phyloP scores from a whole-genome alignment of 2,329 filamentous ascomycete species.

The Berkeleyomyces basicola region DNA sequence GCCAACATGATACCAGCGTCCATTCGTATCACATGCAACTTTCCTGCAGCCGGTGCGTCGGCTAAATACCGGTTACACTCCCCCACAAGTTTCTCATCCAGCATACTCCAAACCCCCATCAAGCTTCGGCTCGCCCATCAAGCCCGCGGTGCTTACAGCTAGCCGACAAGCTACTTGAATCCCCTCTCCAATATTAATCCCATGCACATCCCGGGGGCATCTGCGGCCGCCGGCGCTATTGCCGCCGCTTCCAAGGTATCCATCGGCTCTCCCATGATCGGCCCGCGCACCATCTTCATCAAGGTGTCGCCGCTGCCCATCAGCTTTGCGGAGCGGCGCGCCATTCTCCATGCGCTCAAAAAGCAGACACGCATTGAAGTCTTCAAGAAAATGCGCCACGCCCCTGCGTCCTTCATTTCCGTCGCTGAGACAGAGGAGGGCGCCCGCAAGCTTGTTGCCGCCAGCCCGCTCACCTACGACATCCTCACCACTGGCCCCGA shows the following conservation, averaged over 20 bases:
- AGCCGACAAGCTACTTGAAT: too few relatives aligned
- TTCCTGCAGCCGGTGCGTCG: not conserved
- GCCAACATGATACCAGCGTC: too few relatives aligned
- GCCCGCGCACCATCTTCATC: slow-evolving; percentile 19
- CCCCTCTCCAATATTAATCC: too few relatives aligned
- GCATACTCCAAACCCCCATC: not conserved
- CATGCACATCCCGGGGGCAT: not conserved
- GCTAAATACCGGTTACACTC: slow-evolving; percentile 4
- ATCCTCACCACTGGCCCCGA: slow-evolving; percentile 17
- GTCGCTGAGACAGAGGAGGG: slow-evolving; percentile 27
- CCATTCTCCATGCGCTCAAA: slow-evolving; percentile 35
- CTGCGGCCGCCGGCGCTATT: not conserved
- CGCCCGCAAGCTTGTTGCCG: slow-evolving; percentile 24
- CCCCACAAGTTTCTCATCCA: not conserved
- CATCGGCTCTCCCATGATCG: not conserved
- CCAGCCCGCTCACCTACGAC: slow-evolving; percentile 32
- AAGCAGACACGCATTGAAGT: slow-evolving; percentile 32
- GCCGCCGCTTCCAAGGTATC: not conserved
- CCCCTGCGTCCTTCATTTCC: slow-evolving; percentile 33
- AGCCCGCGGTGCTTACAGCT: not conserved
- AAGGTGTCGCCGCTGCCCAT: slow-evolving; percentile 34
- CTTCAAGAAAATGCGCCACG: slow-evolving; percentile 33
- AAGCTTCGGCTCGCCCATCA: not conserved
- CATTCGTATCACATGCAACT: not conserved
- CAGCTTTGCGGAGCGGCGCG: slow-evolving; percentile 37